phyloP scores from a whole-genome alignment of 768 basidiomycete species.

The Boletus eberwhitei region DNA sequence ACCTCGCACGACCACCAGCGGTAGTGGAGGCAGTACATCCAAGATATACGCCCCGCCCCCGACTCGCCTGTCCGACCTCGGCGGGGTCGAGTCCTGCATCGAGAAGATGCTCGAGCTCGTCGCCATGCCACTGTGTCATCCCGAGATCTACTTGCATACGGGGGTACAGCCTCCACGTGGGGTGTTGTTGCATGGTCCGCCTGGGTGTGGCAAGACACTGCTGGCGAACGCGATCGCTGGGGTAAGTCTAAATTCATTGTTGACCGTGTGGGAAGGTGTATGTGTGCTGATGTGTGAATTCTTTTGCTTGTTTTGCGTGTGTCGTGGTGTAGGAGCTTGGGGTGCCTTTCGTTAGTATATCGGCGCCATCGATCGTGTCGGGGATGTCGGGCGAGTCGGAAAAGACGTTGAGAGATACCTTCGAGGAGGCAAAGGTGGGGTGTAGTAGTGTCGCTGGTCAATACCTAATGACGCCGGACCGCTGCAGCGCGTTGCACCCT shows the following conservation, averaged over 20 bases:
- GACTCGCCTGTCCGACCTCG: constrained; percentile 78
- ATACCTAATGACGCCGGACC: neutral
- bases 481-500: constrained; percentile 79
- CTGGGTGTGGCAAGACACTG: constrained; percentile 95
- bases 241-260: constrained; percentile 43
- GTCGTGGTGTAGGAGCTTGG: constrained; percentile 67
- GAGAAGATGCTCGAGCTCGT: constrained; percentile 97
- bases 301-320: no score
- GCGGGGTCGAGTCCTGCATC: constrained; percentile 80
- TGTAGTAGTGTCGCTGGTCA: neutral
- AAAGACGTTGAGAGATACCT: constrained; percentile 92
- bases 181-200: constrained; percentile 90
- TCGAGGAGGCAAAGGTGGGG: constrained; percentile 91
- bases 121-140: constrained; percentile 91
- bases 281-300: neutral
- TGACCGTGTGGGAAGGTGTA: neutral
- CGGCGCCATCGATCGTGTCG: constrained; percentile 93
- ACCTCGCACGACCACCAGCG: constrained; percentile 37
- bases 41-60: constrained; percentile 61
- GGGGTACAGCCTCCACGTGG: constrained; percentile 92
- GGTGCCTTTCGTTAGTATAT: constrained; percentile 90
- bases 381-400: constrained; percentile 99
- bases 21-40: constrained; percentile 19
- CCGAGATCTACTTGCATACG: constrained; percentile 91
- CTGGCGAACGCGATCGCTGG: constrained; percentile 95